Conservation (phyloP, 805 yeast genomes). For the Metschnikowia drakensbergensis region DNA sequence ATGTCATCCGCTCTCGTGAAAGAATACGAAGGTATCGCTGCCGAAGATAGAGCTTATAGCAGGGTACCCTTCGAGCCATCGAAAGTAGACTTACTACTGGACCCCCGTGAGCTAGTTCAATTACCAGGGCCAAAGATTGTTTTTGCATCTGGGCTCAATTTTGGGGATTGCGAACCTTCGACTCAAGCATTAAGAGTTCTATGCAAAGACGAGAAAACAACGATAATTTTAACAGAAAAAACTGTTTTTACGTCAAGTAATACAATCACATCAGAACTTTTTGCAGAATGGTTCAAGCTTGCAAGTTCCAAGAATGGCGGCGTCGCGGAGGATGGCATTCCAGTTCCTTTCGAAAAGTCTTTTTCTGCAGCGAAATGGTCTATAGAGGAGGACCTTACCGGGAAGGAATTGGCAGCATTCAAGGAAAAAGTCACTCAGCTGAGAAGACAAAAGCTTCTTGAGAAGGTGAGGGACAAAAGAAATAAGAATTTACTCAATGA, state of each 20-base stretch:
- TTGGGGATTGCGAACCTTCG: slow-evolving; percentile 61
- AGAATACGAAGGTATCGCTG: slow-evolving; percentile 60
- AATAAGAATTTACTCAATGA: slow-evolving; percentile 37
- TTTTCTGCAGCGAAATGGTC: slow-evolving; percentile 39
- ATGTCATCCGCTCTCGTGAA: slow-evolving; percentile 83
- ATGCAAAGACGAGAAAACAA: slow-evolving; percentile 61
- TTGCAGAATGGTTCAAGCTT: slow-evolving; percentile 49
- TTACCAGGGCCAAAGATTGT: slow-evolving; percentile 73
- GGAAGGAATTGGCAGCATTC: slow-evolving; percentile 49
- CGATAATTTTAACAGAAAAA: slow-evolving; percentile 72
- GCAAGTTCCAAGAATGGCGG: slow-evolving; percentile 34
- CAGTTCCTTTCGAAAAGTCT: slow-evolving; percentile 49
- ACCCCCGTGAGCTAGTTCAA: slow-evolving; percentile 51
- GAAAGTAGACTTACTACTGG: slow-evolving; percentile 51
- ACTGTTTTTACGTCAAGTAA: slow-evolving; percentile 29
- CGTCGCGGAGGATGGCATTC: slow-evolving; percentile 55
- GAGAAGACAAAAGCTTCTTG: slow-evolving; percentile 40
- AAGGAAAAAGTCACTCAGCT: slow-evolving; percentile 43
- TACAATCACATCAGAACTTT: slow-evolving; percentile 49
- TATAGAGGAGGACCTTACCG: slow-evolving; percentile 48
- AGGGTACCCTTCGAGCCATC: slow-evolving; percentile 76
- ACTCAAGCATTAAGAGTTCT: slow-evolving; percentile 50
- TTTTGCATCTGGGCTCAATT: slow-evolving; percentile 66
- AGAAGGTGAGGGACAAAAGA: slow-evolving; percentile 40
- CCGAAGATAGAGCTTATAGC: slow-evolving; percentile 20